A percentile compares a stretch with the other conserved stretches of the same genome.
Evolutionary conservation across 257 asterid species (phyloP).

Genomic region (Cruciata laevipes): DNA sequence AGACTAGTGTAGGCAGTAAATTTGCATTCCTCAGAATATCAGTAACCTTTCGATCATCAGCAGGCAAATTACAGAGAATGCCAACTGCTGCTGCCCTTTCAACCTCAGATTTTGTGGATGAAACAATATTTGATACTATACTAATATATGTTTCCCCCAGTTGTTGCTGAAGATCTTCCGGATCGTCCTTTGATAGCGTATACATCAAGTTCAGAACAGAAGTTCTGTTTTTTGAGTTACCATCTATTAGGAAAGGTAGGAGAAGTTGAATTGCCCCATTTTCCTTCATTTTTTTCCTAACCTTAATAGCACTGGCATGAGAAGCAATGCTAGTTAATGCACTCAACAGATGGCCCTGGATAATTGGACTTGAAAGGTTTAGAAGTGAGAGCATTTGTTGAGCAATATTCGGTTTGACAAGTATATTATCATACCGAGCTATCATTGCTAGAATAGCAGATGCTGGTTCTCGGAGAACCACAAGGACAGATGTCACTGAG

Average conservation of each 20-base stretch:
- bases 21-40: constrained; percentile 44
- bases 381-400: constrained; percentile 91
- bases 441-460: constrained; percentile 84
- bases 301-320: constrained; percentile 41
- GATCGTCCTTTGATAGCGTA: constrained; percentile 37
- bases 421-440: constrained; percentile 56
- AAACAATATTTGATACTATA: constrained; percentile 31
- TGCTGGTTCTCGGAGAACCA: constrained; percentile 86
- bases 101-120: constrained; percentile 31
- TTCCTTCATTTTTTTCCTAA: constrained; percentile 62
- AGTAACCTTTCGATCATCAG: constrained; percentile 45
- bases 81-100: constrained; percentile 75
- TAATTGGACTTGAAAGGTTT: constrained; percentile 60
- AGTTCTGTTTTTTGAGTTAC: constrained; percentile 32
- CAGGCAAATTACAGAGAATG: constrained; percentile 57
- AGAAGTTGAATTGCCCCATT: constrained; percentile 64
- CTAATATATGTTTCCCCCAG: constrained; percentile 39
- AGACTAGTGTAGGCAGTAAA: constrained; percentile 39
- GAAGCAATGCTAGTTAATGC: constrained; percentile 62
- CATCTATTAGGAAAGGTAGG: constrained; percentile 49
- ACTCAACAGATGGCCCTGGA: constrained; percentile 63
- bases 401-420: constrained; percentile 54
- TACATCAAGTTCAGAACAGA: constrained; percentile 48
- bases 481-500: constrained; percentile 79
- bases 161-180: constrained; percentile 47